These are phyloP conservation scores for Fraxinus quadrangulata DNA, from an alignment of 257 asterid genomes.

Conservation along the genomic window DNA sequence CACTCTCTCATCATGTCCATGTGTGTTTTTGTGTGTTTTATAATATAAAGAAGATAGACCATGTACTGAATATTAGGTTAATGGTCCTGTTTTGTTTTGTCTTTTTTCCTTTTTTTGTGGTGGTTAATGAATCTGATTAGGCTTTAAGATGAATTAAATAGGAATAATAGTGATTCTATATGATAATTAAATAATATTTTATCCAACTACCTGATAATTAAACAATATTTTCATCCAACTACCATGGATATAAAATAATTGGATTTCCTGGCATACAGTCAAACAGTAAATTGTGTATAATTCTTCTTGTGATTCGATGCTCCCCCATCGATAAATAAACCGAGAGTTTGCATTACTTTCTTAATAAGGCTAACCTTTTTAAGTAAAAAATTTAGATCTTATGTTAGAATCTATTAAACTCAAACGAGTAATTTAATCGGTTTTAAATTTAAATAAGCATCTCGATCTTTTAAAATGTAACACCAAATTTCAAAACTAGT, in stretches of 20 bases:
- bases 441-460: too few relatives aligned
- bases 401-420: too few relatives aligned
- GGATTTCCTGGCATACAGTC: not conserved
- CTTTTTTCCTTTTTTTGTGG: not conserved
- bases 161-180: not conserved
- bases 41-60: not conserved
- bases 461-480: too few relatives aligned
- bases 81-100: not conserved
- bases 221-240: not conserved
- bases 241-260: not conserved
- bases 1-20: not conserved
- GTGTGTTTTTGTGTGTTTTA: not conserved
- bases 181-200: not conserved
- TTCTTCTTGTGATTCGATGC: too few relatives aligned
- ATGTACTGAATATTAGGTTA: not conserved
- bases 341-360: too few relatives aligned
- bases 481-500: too few relatives aligned
- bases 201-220: not conserved
- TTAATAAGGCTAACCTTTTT: too few relatives aligned
- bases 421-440: too few relatives aligned
- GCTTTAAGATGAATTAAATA: not conserved
- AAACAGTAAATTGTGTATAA: not conserved
- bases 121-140: not conserved
- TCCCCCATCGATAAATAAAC: too few relatives aligned
- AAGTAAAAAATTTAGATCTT: too few relatives aligned